Evolutionary conservation across 257 asterid species (phyloP).

Genomic region (Rhazya stricta): DNA sequence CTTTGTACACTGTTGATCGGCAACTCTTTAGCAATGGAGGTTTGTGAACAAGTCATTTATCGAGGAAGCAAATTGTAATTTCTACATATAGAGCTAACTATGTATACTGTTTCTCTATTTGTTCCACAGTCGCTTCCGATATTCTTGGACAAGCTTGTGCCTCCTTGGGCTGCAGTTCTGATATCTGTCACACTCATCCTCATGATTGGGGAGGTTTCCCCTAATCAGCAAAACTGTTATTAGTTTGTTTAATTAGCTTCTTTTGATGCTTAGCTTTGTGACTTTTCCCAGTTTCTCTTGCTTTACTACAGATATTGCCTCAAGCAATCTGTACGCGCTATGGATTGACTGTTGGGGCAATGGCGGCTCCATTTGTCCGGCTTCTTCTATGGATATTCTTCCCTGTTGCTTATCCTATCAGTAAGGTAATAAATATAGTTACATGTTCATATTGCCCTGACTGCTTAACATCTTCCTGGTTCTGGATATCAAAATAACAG

Average conservation of each 20-base stretch:
- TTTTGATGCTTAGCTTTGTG: background rate
- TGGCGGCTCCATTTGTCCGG: conserved; percentile 77
- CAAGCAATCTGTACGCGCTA: conserved; percentile 97
- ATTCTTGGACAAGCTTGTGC: conserved; percentile 94
- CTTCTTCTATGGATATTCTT: conserved; percentile 88
- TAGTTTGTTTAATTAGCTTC: conserved; percentile 10
- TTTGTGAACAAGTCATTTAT: conserved; percentile 30
- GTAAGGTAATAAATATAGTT: conserved; percentile 56
- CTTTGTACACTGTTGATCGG: conserved; percentile 99
- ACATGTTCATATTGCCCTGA: background rate
- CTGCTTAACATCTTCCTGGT: background rate
- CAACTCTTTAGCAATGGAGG: conserved; percentile 99
- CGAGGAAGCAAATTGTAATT: background rate
- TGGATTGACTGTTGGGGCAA: conserved; percentile 91
- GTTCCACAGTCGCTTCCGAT: conserved; percentile 79
- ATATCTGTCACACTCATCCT: conserved; percentile 93
- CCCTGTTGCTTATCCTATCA: conserved; percentile 89
- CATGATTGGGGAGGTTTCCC: conserved; percentile 84
- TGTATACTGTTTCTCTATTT: background rate
- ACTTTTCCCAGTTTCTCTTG: background rate
- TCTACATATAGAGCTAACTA: background rate
- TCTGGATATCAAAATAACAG: background rate
- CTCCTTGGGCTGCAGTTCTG: conserved; percentile 97
- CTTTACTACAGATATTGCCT: conserved; percentile 67
- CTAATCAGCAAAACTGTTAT: conserved; percentile 8